Evolutionary conservation across 2,329 filamentous ascomycete species (phyloP).

Genomic region (Macrophomina tecta): DNA sequence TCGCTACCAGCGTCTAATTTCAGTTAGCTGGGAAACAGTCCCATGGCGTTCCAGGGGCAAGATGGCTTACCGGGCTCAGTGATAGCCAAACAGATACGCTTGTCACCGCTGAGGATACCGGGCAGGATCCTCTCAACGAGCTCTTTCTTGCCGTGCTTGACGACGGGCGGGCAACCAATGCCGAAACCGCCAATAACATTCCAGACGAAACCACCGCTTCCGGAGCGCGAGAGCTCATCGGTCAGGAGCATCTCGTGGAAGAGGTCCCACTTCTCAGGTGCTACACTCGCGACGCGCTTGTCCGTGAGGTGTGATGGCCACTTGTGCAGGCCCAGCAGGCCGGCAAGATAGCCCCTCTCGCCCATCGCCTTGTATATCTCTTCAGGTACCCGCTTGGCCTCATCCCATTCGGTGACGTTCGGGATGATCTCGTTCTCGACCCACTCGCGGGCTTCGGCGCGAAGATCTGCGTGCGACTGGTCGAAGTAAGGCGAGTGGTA

Average conservation of each 20-base stretch:
- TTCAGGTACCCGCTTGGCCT: conserved; percentile 86
- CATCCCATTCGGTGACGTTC: conserved; percentile 94
- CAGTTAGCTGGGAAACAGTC: neutral
- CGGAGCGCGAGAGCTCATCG: conserved; percentile 88
- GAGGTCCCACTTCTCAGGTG: conserved; percentile 91
- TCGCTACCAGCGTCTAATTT: conserved; percentile 83
- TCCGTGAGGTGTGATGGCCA: conserved; percentile 79
- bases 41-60: neutral
- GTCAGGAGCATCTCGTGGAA: conserved; percentile 98
- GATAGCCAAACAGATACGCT: conserved; percentile 96
- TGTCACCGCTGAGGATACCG: conserved; percentile 86
- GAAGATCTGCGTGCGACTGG: conserved; percentile 87
- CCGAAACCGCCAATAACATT: conserved; percentile 96
- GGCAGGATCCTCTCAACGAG: conserved; percentile 88
- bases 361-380: conserved; percentile 96
- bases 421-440: conserved; percentile 89
- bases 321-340: conserved; percentile 76
- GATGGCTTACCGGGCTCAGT: conserved; percentile 70
- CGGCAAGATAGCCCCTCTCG: conserved; percentile 89
- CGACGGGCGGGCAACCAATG: conserved; percentile 88
- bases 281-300: conserved; percentile 75
- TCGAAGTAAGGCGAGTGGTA: conserved; percentile 98
- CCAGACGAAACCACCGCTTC: conserved; percentile 94
- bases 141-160: conserved; percentile 88
- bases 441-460: conserved; percentile 90